These are phyloP conservation scores for Diaporthe vaccinii DNA, from an alignment of 2,329 filamentous ascomycete genomes.

Conservation along the genomic window DNA sequence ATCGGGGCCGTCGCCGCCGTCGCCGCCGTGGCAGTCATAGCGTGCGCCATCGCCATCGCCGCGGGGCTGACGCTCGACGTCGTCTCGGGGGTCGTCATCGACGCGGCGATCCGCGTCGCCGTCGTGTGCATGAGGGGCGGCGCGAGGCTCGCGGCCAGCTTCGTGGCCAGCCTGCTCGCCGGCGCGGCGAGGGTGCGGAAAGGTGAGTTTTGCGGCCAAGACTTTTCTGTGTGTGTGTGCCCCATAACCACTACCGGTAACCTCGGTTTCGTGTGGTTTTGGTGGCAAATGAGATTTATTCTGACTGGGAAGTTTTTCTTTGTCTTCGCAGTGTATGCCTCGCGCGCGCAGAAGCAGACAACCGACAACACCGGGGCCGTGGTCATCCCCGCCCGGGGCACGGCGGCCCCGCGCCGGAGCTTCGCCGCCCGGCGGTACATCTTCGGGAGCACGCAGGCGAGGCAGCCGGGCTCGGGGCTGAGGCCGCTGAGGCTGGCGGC, in stretches of 20 bases:
- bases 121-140: constrained; percentile 11
- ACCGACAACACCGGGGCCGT: neutral
- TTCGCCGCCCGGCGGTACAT: neutral
- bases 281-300: too few species aligned
- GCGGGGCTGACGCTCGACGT: constrained; percentile 1
- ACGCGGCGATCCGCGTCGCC: constrained; percentile 8
- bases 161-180: neutral
- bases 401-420: neutral
- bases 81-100: neutral
- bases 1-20: constrained; percentile 4
- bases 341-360: neutral
- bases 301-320: neutral
- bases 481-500: constrained; percentile 22
- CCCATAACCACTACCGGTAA: too few species aligned
- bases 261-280: too few species aligned
- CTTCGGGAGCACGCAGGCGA: constrained; percentile 20
- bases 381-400: neutral
- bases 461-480: neutral
- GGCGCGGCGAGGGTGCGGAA: constrained; percentile 12
- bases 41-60: neutral
- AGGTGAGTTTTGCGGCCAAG: neutral
- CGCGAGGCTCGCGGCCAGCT: constrained; percentile 4
- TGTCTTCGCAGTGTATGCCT: neutral
- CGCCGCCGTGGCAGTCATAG: neutral
- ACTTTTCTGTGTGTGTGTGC: too few species aligned